Evolutionary conservation across 2,329 filamentous ascomycete species (phyloP), one percentile per base, ranked within the genome.

Genomic region (Phaeomoniella chlamydospora): DNA sequence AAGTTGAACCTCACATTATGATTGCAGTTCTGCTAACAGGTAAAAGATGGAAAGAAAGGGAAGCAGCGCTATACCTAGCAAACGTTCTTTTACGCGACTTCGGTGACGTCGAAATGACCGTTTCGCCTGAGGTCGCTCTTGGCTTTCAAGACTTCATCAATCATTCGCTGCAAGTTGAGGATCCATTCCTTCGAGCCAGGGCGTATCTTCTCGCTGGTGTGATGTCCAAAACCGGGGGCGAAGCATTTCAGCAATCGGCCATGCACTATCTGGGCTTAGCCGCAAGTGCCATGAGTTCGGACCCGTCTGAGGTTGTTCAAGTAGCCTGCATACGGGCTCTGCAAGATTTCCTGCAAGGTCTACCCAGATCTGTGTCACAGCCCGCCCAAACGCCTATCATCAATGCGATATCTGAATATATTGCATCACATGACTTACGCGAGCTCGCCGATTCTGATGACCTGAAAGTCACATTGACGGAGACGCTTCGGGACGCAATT

Each of bases 291-390:
- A 70, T 96, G 36, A 73, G 80, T 6, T 65, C 66, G 22, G 87
- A 94, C 44, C 65, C 76, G 14, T 81, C 83, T 0, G 87, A 94
- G 54, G 76, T 96, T 22, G 88, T 96, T 31, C 84, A 90, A 55
- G 87, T 94, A 13, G 78, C 88, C 14, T 93, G 85, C 50, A 80
- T 96, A 49, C 87, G 88, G 53, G 80, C 85, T 2, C 61, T 94
- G 22, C 85, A 94, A 49, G 70, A 72, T 48, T 72, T 77, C 37
- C 56, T 78, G 10, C 67, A 70, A 35, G 59, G 68, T 18, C 55
- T 78, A 32, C 64, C 70, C 18, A 51, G 55, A 29, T 53, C 54
- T 26, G 55, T 63, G 30, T 72, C 66, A 15, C 68, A 55, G 54
- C 69, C 57, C 49, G 65, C 64, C 32, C 86, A 94, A 52, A 49